Percentiles rank a stretch among this genome's conserved stretches.
These are phyloP conservation scores for Coccomyxa subellipsoidea DNA, from an alignment of 163 green algal species.

Conservation along the genomic window DNA sequence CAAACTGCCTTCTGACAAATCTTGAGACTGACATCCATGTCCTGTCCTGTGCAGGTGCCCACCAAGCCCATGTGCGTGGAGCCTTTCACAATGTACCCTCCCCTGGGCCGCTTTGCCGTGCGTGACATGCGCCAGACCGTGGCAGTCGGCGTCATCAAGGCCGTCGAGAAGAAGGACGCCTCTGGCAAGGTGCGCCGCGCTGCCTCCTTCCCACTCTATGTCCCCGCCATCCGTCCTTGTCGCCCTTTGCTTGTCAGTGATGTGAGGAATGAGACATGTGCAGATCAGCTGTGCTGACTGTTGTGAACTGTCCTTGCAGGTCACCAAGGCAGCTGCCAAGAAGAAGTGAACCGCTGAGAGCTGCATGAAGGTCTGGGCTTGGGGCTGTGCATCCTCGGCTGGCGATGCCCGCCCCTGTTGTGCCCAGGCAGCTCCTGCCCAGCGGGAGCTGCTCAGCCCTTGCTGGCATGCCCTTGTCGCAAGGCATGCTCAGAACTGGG, in stretches of 20 bases:
- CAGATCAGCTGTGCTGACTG: neutral
- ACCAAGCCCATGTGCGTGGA: slow-evolving; percentile 76
- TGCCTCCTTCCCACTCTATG: neutral
- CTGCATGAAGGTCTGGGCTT: neutral
- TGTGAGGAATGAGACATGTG: neutral
- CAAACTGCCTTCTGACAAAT: neutral
- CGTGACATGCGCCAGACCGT: slow-evolving; percentile 66
- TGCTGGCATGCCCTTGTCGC: slow-evolving; percentile 15
- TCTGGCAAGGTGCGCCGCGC: slow-evolving; percentile 27
- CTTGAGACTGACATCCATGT: neutral
- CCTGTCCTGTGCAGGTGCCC: slow-evolving; percentile 27
- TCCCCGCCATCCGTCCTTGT: too few relatives aligned
- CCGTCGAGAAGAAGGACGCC: slow-evolving; percentile 67
- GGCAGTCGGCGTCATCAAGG: slow-evolving; percentile 67
- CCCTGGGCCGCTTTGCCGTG: slow-evolving; percentile 69
- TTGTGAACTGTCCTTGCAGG: neutral
- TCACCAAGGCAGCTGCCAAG: slow-evolving; percentile 50
- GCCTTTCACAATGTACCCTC: slow-evolving; percentile 61
- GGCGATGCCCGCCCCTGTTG: neutral
- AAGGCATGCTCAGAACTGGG: slow-evolving; percentile 25
- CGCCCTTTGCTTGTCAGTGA: neutral
- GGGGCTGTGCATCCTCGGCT: neutral
- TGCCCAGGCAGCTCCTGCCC: neutral
- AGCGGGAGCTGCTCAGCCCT: neutral
- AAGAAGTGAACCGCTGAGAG: slow-evolving; percentile 39